A percentile compares a stretch with the other conserved stretches of the same genome.
Evolutionary conservation across 169 alveolate genomes (phyloP).

Genomic region (Eimeria praecox): DNA sequence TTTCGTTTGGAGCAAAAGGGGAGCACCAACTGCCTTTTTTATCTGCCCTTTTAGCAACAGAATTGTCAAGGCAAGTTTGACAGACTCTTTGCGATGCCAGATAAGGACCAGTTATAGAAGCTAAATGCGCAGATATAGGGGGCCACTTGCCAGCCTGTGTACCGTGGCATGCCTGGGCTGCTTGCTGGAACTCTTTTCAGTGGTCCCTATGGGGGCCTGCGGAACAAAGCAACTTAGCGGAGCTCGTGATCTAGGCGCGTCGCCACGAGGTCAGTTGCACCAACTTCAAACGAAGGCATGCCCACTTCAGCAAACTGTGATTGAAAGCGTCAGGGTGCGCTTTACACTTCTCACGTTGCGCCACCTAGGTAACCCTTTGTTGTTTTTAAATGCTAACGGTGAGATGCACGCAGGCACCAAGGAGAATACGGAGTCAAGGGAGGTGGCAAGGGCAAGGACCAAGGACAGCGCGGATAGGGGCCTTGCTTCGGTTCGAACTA

Average conservation of each 20-base stretch:
- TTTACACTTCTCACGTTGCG: neutral
- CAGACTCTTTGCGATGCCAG: neutral
- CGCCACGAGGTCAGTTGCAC: constrained; percentile 21
- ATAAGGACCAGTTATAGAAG: neutral
- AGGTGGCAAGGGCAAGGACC: neutral
- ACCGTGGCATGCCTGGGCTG: constrained; percentile 21
- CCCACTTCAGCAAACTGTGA: neutral
- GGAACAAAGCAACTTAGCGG: constrained; percentile 43
- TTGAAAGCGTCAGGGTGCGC: neutral
- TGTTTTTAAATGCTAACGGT: neutral
- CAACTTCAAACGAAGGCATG: neutral
- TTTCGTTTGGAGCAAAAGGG: constrained; percentile 6
- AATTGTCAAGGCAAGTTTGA: neutral
- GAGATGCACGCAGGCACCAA: neutral
- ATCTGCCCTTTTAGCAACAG: neutral
- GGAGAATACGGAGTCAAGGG: constrained; percentile 10
- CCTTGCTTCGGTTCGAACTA: neutral
- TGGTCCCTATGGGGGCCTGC: constrained; percentile 67
- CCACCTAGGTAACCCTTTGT: neutral
- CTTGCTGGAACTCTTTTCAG: neutral
- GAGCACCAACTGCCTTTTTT: neutral
- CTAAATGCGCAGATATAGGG: neutral
- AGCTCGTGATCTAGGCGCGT: constrained; percentile 9
- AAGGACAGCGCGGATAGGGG: neutral
- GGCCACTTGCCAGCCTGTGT: neutral